These are phyloP conservation scores for Ustilago curta DNA, from an alignment of 1,284 basidiomycete genomes.

Conservation along the genomic window DNA sequence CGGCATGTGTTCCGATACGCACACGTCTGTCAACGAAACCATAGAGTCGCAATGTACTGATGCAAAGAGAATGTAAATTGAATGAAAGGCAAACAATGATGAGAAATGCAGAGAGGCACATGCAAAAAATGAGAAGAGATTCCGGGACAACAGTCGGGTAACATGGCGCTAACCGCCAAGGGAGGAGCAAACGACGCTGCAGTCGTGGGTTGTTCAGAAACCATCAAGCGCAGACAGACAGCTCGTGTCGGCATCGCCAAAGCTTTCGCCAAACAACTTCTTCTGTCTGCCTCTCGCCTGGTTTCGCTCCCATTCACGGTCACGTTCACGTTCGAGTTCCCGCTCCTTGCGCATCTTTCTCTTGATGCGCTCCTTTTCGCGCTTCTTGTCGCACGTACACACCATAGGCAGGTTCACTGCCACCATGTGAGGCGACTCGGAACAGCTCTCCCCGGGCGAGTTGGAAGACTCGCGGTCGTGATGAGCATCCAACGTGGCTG, in stretches of 20 bases:
- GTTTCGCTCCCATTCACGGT: slow-evolving; percentile 51
- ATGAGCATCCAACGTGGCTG: slow-evolving; percentile 7
- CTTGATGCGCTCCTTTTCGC: slow-evolving; percentile 48
- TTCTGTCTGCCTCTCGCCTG: slow-evolving; percentile 44
- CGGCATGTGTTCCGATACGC: not conserved
- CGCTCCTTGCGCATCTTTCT: slow-evolving; percentile 51
- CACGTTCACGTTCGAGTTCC: slow-evolving; percentile 50
- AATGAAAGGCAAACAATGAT: no score
- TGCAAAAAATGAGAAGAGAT: not conserved
- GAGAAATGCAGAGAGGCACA: not conserved
- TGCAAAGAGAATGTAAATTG: slow-evolving; percentile 10
- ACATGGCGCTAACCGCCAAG: not conserved
- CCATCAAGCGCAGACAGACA: slow-evolving; percentile 49
- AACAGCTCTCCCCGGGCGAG: slow-evolving; percentile 45
- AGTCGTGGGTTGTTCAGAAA: slow-evolving; percentile 26
- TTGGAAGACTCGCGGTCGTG: slow-evolving; percentile 45
- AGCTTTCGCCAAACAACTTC: slow-evolving; percentile 50
- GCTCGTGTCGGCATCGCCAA: slow-evolving; percentile 40
- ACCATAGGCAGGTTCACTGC: slow-evolving; percentile 22
- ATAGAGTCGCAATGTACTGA: not conserved
- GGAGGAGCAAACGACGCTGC: slow-evolving; percentile 12
- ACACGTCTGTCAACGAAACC: no score
- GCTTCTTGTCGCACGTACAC: slow-evolving; percentile 52
- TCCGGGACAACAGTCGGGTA: not conserved
- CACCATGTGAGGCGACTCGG: slow-evolving; percentile 30